Evolutionary conservation across 805 yeast species (phyloP).

Genomic region (Myxozyma monticola): DNA sequence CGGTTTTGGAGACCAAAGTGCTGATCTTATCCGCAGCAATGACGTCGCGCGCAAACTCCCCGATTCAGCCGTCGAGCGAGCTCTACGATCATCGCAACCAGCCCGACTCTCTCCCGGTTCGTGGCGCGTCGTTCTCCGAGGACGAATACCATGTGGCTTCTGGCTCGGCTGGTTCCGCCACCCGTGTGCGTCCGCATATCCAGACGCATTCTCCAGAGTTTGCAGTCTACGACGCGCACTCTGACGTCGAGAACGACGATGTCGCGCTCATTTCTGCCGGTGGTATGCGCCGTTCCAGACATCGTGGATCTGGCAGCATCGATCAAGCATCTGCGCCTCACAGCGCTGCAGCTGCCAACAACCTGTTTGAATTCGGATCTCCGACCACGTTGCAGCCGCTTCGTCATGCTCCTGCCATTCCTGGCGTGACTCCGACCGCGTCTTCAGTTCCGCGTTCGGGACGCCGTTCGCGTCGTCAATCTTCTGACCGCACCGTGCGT

Average conservation of each 20-base stretch:
- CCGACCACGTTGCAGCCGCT: background rate
- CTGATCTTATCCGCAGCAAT: no score
- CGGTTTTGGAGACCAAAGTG: no score
- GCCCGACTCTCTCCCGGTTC: slow-evolving; percentile 45
- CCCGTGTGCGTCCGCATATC: slow-evolving; percentile 11
- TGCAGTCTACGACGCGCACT: slow-evolving; percentile 7
- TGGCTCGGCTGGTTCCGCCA: slow-evolving; percentile 12
- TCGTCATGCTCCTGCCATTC: background rate
- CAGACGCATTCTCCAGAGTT: slow-evolving; percentile 13
- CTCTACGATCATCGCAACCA: slow-evolving; percentile 53
- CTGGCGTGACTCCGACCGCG: background rate
- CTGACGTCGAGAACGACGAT: slow-evolving; percentile 13
- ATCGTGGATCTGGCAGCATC: no score
- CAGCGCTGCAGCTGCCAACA: background rate
- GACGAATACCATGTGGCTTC: background rate
- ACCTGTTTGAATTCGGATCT: background rate
- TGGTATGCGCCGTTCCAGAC: background rate
- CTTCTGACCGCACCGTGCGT: slow-evolving; percentile 8
- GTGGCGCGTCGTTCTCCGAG: slow-evolving; percentile 31
- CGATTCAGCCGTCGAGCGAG: slow-evolving; percentile 31
- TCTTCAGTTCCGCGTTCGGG: background rate
- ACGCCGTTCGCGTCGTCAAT: slow-evolving; percentile 7
- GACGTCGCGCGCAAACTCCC: slow-evolving; percentile 26
- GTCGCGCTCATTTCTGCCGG: background rate
- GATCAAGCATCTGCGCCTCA: no score